A percentile compares a stretch with the other conserved stretches of the same genome.
phyloP scores from a whole-genome alignment of 1,284 basidiomycete species.

The Ceratobasidium sp. region DNA sequence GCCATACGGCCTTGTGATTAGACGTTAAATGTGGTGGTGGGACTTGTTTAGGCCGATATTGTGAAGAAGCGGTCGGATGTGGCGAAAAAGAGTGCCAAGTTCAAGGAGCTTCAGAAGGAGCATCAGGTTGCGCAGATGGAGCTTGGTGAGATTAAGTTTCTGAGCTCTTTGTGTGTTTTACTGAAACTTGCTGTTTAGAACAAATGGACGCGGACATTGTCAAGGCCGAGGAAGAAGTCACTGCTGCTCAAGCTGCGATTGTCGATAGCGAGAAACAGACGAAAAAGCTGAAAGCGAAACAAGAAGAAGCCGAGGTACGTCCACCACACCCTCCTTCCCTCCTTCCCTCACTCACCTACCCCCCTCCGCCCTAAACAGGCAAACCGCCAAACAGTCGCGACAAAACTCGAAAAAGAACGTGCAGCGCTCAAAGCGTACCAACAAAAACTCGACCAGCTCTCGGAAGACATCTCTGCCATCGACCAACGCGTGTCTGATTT shows the following conservation, averaged over 20 bases:
- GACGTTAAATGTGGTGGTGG: no score
- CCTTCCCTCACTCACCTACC: background rate
- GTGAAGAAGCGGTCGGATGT: conserved; percentile 84
- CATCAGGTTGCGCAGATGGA: conserved; percentile 90
- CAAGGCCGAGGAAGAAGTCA: conserved; percentile 69
- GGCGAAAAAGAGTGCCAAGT: conserved; percentile 81
- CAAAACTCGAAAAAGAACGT: conserved; percentile 82
- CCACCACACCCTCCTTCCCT: no score
- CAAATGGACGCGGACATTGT: conserved; percentile 87
- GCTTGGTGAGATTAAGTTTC: conserved; percentile 70
- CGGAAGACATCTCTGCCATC: conserved; percentile 83
- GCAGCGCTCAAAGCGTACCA: conserved; percentile 90
- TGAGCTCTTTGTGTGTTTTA: background rate
- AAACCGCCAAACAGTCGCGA: conserved; percentile 71
- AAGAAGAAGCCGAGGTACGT: conserved; percentile 68
- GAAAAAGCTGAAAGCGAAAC: conserved; percentile 68
- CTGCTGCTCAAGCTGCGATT: conserved; percentile 72
- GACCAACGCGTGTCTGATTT: conserved; percentile 80
- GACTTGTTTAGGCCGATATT: conserved; percentile 72
- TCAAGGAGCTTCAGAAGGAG: conserved; percentile 93
- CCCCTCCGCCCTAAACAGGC: background rate
- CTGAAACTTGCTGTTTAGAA: conserved; percentile 61
- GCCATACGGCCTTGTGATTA: no score
- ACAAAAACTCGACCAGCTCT: conserved; percentile 86
- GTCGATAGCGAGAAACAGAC: conserved; percentile 75